phyloP scores from a whole-genome alignment of 805 yeast genomes.

The Yamadazyma paraphyllophila region DNA sequence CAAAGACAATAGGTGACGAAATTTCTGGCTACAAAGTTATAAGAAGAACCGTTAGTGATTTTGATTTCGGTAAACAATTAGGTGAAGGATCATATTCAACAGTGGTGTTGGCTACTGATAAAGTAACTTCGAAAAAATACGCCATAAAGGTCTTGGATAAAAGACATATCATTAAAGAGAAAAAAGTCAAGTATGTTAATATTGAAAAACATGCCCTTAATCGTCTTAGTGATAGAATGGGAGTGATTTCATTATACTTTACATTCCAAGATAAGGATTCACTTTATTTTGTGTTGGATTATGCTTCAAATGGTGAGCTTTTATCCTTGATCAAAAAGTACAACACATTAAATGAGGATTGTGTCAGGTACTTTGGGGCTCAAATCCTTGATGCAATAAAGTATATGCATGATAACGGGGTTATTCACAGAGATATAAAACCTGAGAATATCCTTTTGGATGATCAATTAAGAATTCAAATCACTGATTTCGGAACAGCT shows the following conservation, averaged over 20 bases:
- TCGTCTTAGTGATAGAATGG: conserved; percentile 57
- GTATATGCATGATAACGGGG: conserved; percentile 72
- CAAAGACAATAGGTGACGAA: conserved; percentile 17
- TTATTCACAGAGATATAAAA: conserved; percentile 77
- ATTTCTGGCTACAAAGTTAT: conserved; percentile 23
- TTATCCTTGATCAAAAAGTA: conserved; percentile 62
- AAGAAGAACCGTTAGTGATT: conserved; percentile 39
- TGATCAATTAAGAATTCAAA: conserved; percentile 55
- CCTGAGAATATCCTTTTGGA: conserved; percentile 79
- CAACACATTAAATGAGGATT: conserved; percentile 71
- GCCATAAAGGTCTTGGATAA: conserved; percentile 79
- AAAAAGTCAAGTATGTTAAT: conserved; percentile 80
- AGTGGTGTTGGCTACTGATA: conserved; percentile 46
- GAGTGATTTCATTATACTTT: conserved; percentile 67
- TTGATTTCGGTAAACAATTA: conserved; percentile 39
- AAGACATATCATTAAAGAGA: conserved; percentile 74
- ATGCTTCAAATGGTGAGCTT: conserved; percentile 78
- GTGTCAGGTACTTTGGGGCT: conserved; percentile 65
- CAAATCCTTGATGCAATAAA: conserved; percentile 72
- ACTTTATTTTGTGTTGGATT: conserved; percentile 72
- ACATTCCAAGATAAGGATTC: conserved; percentile 78
- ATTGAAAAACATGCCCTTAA: conserved; percentile 80
- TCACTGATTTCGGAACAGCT: conserved; percentile 87
- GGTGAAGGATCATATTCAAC: conserved; percentile 49
- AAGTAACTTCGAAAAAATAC: conserved; percentile 54